Evolutionary conservation across 257 asterid species (phyloP).

Genomic region (Fraxinus americana): DNA sequence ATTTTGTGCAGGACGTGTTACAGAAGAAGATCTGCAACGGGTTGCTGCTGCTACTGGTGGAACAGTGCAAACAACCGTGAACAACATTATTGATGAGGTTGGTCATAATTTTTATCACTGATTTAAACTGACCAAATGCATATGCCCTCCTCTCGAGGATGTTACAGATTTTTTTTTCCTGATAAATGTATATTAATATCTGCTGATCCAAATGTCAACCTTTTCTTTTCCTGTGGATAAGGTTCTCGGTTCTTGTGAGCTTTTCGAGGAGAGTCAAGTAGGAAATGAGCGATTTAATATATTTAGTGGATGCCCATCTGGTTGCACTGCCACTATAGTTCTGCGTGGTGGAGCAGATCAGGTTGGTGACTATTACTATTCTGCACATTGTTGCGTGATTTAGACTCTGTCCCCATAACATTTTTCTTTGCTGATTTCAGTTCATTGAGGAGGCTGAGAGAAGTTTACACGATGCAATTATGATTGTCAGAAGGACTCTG

Average conservation of each 20-base stretch:
- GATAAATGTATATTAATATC: background rate
- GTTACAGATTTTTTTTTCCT: background rate
- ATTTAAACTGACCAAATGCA: background rate
- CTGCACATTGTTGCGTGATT: slow-evolving; percentile 11
- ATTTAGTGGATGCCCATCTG: slow-evolving; percentile 90
- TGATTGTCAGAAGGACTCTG: slow-evolving; percentile 85
- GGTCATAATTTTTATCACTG: slow-evolving; percentile 17
- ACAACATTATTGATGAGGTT: slow-evolving; percentile 86
- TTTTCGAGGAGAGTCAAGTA: slow-evolving; percentile 91
- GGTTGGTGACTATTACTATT: slow-evolving; percentile 43
- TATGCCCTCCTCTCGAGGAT: background rate
- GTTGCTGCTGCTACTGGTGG: slow-evolving; percentile 96
- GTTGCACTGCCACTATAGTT: slow-evolving; percentile 88
- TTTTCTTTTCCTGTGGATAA: slow-evolving; percentile 27
- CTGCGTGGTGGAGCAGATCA: slow-evolving; percentile 99
- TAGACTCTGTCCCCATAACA: slow-evolving; percentile 24
- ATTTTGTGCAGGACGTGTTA: slow-evolving; percentile 93
- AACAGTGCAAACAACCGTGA: slow-evolving; percentile 87
- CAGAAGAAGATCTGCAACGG: slow-evolving; percentile 83
- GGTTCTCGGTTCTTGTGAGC: slow-evolving; percentile 84
- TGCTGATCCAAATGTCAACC: slow-evolving; percentile 13
- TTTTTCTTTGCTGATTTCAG: slow-evolving; percentile 34
- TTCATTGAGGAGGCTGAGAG: slow-evolving; percentile 76
- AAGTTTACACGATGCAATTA: slow-evolving; percentile 75
- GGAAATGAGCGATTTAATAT: slow-evolving; percentile 94